These are phyloP conservation scores for Leccinum angustisporum DNA, from an alignment of 1,284 basidiomycete genomes.

Conservation along the genomic window DNA sequence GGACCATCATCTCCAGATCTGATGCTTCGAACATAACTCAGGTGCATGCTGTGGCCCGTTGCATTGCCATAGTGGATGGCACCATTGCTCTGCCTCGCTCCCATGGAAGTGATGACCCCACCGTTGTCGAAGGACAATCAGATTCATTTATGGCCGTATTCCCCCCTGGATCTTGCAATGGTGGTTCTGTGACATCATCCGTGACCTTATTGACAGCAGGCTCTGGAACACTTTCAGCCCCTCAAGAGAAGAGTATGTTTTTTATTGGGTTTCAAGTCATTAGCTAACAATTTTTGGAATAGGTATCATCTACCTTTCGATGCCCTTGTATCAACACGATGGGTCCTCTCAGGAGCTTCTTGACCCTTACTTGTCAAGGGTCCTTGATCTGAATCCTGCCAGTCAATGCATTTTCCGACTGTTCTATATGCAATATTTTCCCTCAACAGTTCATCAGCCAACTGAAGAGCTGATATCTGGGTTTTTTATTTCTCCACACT, in stretches of 20 bases:
- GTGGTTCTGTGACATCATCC: constrained; percentile 48
- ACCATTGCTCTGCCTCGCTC: constrained; percentile 32
- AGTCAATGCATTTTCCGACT: constrained; percentile 47
- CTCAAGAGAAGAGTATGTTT: constrained; percentile 75
- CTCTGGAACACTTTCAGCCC: constrained; percentile 82
- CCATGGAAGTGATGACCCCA: constrained; percentile 23
- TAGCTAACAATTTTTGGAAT: constrained; percentile 2
- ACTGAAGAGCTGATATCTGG: constrained; percentile 11
- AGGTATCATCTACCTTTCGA: constrained; percentile 65
- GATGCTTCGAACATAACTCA: constrained; percentile 8
- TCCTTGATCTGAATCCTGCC: constrained; percentile 34
- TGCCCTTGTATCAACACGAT: constrained; percentile 40
- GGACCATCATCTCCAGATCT: constrained; percentile 5
- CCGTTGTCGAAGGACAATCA: constrained; percentile 23
- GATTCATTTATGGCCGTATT: constrained; percentile 70
- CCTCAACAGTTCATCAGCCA: constrained; percentile 1
- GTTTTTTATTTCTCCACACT: constrained; percentile 41
- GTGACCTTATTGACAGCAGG: constrained; percentile 79
- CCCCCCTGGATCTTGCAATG: constrained; percentile 63
- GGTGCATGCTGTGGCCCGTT: constrained; percentile 49
- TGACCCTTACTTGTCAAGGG: constrained; percentile 58
- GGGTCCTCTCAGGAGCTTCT: constrained; percentile 49
- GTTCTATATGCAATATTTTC: constrained; percentile 52
- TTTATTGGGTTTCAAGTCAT: neutral
- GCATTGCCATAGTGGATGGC: constrained; percentile 67